These are phyloP conservation scores for Nematocida sp. DNA, from an alignment of 371 early-diverging fungal genomes.

Conservation along the genomic window DNA sequence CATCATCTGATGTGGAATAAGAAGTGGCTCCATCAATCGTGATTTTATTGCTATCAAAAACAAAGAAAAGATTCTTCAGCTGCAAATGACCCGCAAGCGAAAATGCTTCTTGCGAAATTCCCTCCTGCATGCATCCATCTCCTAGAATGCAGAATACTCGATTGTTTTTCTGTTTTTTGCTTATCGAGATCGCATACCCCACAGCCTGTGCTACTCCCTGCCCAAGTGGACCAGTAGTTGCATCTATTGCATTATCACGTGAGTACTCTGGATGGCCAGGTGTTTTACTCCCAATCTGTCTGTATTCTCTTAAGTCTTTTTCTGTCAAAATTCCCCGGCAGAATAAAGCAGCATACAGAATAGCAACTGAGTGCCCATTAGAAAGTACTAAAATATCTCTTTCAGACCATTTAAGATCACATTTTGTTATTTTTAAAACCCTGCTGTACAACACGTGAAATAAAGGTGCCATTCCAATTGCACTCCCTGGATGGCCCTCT, in stretches of 20 bases:
- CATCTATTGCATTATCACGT: slow-evolving; percentile 78
- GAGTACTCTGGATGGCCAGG: slow-evolving; percentile 72
- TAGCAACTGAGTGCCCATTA: slow-evolving; percentile 92
- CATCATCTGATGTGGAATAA: slow-evolving; percentile 88
- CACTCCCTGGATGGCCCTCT: slow-evolving; percentile 95
- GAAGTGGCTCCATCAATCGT: slow-evolving; percentile 82
- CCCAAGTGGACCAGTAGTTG: slow-evolving; percentile 96
- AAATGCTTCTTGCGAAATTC: slow-evolving; percentile 89
- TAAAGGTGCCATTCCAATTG: slow-evolving; percentile 88
- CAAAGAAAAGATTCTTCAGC: slow-evolving; percentile 85
- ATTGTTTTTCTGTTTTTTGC: slow-evolving; percentile 74
- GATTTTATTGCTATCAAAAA: slow-evolving; percentile 93
- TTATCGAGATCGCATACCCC: slow-evolving; percentile 82
- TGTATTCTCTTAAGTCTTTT: slow-evolving; percentile 87
- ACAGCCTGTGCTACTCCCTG: slow-evolving; percentile 93
- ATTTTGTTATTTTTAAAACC: slow-evolving; percentile 57
- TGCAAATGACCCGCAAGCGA: slow-evolving; percentile 92
- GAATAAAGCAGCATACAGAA: slow-evolving; percentile 86
- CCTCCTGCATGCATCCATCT: slow-evolving; percentile 98
- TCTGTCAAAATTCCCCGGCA: slow-evolving; percentile 81
- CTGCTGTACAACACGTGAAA: slow-evolving; percentile 81
- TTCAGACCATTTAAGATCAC: slow-evolving; percentile 72
- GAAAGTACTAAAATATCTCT: slow-evolving; percentile 96
- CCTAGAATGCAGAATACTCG: slow-evolving; percentile 82
- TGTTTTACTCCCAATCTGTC: slow-evolving; percentile 76